Base-by-base conservation (phyloP, 1,284 basidiomycete species). In the Leccinum angustisporum region DNA sequence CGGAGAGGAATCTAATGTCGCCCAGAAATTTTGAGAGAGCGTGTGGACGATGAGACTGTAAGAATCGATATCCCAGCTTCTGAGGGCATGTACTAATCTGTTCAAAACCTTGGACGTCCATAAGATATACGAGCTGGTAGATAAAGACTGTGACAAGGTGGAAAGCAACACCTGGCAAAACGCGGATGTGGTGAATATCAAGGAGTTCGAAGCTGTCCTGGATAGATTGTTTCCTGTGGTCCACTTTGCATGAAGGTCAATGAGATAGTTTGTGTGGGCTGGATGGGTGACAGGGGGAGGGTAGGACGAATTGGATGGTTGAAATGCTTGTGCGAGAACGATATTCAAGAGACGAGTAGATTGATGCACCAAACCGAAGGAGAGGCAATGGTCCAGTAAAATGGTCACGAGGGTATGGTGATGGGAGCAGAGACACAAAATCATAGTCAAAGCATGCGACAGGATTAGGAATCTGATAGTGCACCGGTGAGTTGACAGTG, bases 371-470 rank as follows among this genome's bases (percentile, higher is more conserved):
- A 86, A 74, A 46, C 71, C 65, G 59, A 79, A 76, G 16, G 75
- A 67, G 25, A 84, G 68, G 53, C 79, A 76, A 11, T 82, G 71
- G 36, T 85, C 81, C 0, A 87, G 77, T 1, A 88, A 75, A 46
- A 77, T 70, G 18, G 68, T 75, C 31, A 84, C 67, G 13, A 87
- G 76, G 10, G 80, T 80, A 31, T 81, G 77, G 63, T 83, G 73
- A 54, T 73, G 78, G 5, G 77, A 74, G 62, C 81, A 84, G 5
- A 72, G 72, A 30, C 72, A 71, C 30, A 86, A 69, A 25, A 85
- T 75, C 51, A 84, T 68, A 25, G 74, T 75, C 7, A 86, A 70
- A 4, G 83, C 81, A 65, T 87, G 84, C 0, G 84, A 79, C 3
- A 81, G 66, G 25, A 86, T 63, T 16, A 81, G 75, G 66, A 74